Base-by-base conservation (phyloP, 2,329 filamentous ascomycete genomes). In the Rhinocladiella similis region DNA sequence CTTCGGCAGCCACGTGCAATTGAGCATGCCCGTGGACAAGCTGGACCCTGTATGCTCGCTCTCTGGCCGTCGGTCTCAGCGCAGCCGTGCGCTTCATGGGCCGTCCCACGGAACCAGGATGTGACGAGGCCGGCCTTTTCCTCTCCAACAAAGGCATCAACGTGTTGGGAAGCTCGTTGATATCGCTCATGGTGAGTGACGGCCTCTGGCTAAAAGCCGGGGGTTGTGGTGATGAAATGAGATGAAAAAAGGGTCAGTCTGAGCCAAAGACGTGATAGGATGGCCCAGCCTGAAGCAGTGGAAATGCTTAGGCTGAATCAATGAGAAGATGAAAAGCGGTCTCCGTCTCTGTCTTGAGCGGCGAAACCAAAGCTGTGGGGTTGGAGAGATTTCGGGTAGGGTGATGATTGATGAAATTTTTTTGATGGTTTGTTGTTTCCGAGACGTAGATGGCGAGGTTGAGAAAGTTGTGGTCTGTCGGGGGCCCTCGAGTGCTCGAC, bases 11-110 rank as follows among this genome's bases (percentile, higher is more conserved):
- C 18, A 42, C 33, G 13, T 50, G 35, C 0, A 29, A 22, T 4
- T 45, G 49, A 10, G 47, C 14, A 27, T 59, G 53, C 27, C 47
- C 20, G 27, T 50, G 51, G 18, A 58, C 16, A 16, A 57, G 27
- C 29, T 50, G 43, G 9, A 38, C 42, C 19, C 58, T 55, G 25
- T 61, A 35, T 25, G 36, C 59, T 36, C 50, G 53, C 29, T 47
- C 29, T 43, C 47, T 57, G 13, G 46, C 47, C 18, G 59, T 20
- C 12, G 50, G 53, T 45, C 39, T 60, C 19, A 66, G 56, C 36
- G 59, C 48, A 9, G 57, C 53, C 12, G 51, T 14, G 14, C 43
- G 19, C 46, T 61, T 66, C 59, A 62, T 56, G 1, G 62, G 62
- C 22, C 62, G 59, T 5, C 64, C 64, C 2, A 14, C 18, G 13